Percentiles rank a stretch among this genome's conserved stretches.
Conservation (phyloP, 345 rosid species). For the Lepidium didymum region DNA sequence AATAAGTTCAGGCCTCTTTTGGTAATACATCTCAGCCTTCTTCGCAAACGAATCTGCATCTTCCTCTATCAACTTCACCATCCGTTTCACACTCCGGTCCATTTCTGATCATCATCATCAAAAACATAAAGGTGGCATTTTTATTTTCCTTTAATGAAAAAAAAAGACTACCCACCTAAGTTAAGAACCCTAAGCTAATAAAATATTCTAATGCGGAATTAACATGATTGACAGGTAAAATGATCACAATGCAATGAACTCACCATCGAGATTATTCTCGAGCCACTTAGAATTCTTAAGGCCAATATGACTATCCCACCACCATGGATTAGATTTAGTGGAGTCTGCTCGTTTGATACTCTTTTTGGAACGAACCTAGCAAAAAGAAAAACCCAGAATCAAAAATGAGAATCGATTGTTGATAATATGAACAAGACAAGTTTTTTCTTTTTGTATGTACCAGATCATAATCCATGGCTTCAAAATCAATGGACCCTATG, state of each 20-base stretch:
- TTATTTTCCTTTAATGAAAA: background rate
- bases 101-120: slow-evolving; percentile 29
- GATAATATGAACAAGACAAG: slow-evolving; percentile 4
- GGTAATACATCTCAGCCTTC: slow-evolving; percentile 48
- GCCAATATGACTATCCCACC: slow-evolving; percentile 39
- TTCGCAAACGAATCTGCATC: slow-evolving; percentile 45
- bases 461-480: slow-evolving; percentile 31
- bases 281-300: slow-evolving; percentile 43
- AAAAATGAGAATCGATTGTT: slow-evolving; percentile 11
- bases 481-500: slow-evolving; percentile 18
- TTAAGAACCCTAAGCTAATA: background rate
- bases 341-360: slow-evolving; percentile 42
- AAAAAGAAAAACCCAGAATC: slow-evolving; percentile 17
- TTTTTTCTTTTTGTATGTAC: background rate
- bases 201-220: background rate
- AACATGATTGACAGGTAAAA: background rate
- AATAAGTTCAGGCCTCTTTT: slow-evolving; percentile 41
- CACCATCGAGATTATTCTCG: slow-evolving; percentile 41
- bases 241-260: slow-evolving; percentile 7
- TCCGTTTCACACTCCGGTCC: slow-evolving; percentile 35
- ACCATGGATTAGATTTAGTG: slow-evolving; percentile 48
- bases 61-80: slow-evolving; percentile 35
- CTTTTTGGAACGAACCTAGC: slow-evolving; percentile 32
- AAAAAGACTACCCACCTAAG: slow-evolving; percentile 12
- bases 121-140: background rate